Evolutionary conservation across 805 yeast genomes (phyloP).

Genomic region (Priceomyces haplophilus): DNA sequence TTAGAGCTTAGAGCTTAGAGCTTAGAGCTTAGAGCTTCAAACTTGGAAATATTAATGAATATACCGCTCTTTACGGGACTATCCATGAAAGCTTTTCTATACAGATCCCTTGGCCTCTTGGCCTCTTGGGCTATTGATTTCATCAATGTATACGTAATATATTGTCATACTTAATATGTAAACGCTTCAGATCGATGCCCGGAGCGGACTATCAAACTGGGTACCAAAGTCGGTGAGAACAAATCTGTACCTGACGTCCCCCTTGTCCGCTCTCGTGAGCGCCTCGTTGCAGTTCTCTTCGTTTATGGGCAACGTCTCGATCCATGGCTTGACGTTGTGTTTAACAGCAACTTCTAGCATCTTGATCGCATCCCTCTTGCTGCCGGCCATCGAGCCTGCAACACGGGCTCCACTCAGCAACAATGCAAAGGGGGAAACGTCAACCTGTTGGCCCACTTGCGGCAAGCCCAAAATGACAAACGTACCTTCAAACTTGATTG

Average conservation of each 20-base stretch:
- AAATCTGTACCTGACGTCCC: slow-evolving; percentile 63
- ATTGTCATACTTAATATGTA: too few species aligned
- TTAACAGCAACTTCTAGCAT: slow-evolving; percentile 64
- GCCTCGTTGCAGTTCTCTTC: slow-evolving; percentile 54
- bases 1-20: too few species aligned
- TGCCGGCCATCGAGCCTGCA: slow-evolving; percentile 45
- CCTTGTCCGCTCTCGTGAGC: slow-evolving; percentile 49
- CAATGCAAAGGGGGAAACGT: slow-evolving; percentile 51
- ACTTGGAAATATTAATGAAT: too few species aligned
- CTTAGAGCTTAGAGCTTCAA: too few species aligned
- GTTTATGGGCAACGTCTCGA: slow-evolving; percentile 54
- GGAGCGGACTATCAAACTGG: neutral
- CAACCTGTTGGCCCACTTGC: slow-evolving; percentile 37
- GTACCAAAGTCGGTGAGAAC: slow-evolving; percentile 55
- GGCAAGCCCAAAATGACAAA: slow-evolving; percentile 70
- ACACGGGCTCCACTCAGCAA: slow-evolving; percentile 47
- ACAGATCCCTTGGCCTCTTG: too few species aligned
- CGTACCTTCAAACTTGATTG: slow-evolving; percentile 44
- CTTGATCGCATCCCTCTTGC: slow-evolving; percentile 58
- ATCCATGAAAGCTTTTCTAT: too few species aligned
- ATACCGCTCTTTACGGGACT: too few species aligned
- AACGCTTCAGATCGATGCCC: neutral
- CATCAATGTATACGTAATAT: too few species aligned
- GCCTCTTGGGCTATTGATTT: too few species aligned
- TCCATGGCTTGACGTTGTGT: slow-evolving; percentile 58